Conservation (phyloP, 1,139 yeast genomes). For the Hyphopichia wangnamkhiaoensis region DNA sequence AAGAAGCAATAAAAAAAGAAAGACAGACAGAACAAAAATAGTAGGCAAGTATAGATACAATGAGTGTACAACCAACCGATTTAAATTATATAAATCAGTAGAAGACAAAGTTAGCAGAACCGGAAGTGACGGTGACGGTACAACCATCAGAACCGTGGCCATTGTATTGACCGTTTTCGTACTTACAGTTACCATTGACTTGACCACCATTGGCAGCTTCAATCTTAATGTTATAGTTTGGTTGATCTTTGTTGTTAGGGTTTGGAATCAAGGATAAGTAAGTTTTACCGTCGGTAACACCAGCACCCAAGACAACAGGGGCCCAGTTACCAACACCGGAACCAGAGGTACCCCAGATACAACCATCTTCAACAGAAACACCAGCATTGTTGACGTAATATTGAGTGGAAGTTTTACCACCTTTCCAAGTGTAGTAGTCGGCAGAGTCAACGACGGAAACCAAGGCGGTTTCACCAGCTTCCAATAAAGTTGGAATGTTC, state of each 20-base stretch:
- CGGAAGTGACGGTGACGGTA: slow-evolving; percentile 69
- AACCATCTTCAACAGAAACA: slow-evolving; percentile 69
- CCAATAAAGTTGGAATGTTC: slow-evolving; percentile 76
- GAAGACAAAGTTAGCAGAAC: slow-evolving; percentile 66
- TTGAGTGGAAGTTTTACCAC: slow-evolving; percentile 70
- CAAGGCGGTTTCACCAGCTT: slow-evolving; percentile 57
- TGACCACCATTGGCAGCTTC: slow-evolving; percentile 54
- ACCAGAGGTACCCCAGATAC: slow-evolving; percentile 71
- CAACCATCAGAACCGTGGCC: slow-evolving; percentile 74
- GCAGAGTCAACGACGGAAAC: slow-evolving; percentile 67
- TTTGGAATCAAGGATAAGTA: slow-evolving; percentile 80
- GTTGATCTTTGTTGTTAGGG: slow-evolving; percentile 66
- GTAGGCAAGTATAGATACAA: no score
- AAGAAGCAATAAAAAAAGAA: no score
- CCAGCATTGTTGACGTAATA: slow-evolving; percentile 84
- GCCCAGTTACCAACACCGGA: slow-evolving; percentile 83
- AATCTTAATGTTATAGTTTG: slow-evolving; percentile 70
- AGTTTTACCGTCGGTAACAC: slow-evolving; percentile 59
- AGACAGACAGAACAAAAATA: no score
- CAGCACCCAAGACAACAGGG: slow-evolving; percentile 78
- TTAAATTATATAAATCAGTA: no score
- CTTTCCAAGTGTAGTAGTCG: slow-evolving; percentile 65
- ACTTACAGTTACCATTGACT: slow-evolving; percentile 62
- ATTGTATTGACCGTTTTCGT: slow-evolving; percentile 62
- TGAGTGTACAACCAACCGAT: no score